phyloP scores from a whole-genome alignment of 163 green algal genomes.

The Volvox carteri region DNA sequence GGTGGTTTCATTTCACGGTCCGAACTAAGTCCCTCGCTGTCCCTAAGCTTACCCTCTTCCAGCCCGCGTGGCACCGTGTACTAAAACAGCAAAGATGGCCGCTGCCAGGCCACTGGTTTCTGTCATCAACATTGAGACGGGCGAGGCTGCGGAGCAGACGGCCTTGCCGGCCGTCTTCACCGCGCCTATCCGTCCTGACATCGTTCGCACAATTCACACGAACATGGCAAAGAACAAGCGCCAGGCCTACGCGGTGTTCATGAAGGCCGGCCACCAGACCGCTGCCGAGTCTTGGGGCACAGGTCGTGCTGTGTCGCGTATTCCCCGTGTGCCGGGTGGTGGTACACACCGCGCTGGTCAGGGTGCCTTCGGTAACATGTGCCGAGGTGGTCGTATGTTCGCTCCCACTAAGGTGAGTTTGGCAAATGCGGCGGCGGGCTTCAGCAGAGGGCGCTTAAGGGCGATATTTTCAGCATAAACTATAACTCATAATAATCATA shows the following conservation, averaged over 20 bases:
- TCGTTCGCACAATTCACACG: constrained; percentile 96
- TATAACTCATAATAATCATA: too few species aligned
- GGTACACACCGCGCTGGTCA: constrained; percentile 97
- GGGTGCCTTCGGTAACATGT: constrained; percentile 99
- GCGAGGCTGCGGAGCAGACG: constrained; percentile 80
- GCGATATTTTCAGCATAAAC: too few species aligned
- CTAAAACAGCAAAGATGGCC: constrained; percentile 62
- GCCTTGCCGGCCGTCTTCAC: constrained; percentile 94
- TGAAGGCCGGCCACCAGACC: constrained; percentile 96
- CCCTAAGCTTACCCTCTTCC: not conserved
- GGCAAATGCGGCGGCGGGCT: not conserved
- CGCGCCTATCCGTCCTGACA: constrained; percentile 94
- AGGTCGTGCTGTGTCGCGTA: constrained; percentile 98
- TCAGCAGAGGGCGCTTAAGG: too few species aligned
- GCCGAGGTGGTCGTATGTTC: constrained; percentile 98
- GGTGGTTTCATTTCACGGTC: not conserved
- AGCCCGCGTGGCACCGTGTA: constrained; percentile 21
- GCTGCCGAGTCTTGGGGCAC: constrained; percentile 99
- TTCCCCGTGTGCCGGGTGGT: constrained; percentile 98
- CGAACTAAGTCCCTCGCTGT: not conserved
- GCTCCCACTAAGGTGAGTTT: constrained; percentile 93
- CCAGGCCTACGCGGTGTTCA: constrained; percentile 96
- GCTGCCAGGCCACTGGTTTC: constrained; percentile 92
- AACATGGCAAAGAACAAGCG: constrained; percentile 96
- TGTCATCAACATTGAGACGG: constrained; percentile 87